Evolutionary conservation across 1,139 yeast species (phyloP), one percentile per base, ranked within the genome.

Genomic region (Debaryomycetaceae sp.): DNA sequence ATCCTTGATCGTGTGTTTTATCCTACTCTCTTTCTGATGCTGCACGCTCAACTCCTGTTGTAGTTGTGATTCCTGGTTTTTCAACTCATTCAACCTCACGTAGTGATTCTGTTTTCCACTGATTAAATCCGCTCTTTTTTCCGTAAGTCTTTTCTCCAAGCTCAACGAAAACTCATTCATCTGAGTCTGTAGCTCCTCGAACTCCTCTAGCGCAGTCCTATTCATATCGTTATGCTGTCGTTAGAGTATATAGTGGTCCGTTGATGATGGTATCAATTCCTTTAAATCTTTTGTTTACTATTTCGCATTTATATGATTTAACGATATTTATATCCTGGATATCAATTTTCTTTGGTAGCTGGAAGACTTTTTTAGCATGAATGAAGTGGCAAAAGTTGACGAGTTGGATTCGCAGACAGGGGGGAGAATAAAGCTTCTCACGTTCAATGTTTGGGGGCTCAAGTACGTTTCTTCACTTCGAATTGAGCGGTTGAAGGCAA

Each of bases 361-460:
- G 13, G 11, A 31, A 31, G 34, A 31, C 34, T 31, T 11, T n/a
- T n/a, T 31, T 31, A 3, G 34, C 34, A 20, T 34, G 22, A 34
- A 5, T 34, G 37, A 34, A n/a, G 37, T 8, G 8, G n/a, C 8
- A 9, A 34, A 8, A 7, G n/a, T 13, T 8, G 23, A 14, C 13
- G 8, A 34, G n/a, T 14, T n/a, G 13, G 37, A 34, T 7, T 9
- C 5, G n/a, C 11, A 14, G 8, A 39, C 14, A 24, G 8, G 8
- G 20, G 36, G 31, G n/a, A 30, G 6, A 20, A 37, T 22, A 31
- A 41, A 27, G 34, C 68, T 86, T 36, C 70, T 86, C 20, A 85
- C 95, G 0, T 78, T 84, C 59, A 86, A 85, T 59, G 81, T 88
- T 1, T 89, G 97, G 98, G 99, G 99, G 1, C 70, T 93, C 49